Percentiles rank a stretch among this genome's conserved stretches.
These are phyloP conservation scores for Pichia heedii DNA, from an alignment of 805 yeast species.

Conservation along the genomic window DNA sequence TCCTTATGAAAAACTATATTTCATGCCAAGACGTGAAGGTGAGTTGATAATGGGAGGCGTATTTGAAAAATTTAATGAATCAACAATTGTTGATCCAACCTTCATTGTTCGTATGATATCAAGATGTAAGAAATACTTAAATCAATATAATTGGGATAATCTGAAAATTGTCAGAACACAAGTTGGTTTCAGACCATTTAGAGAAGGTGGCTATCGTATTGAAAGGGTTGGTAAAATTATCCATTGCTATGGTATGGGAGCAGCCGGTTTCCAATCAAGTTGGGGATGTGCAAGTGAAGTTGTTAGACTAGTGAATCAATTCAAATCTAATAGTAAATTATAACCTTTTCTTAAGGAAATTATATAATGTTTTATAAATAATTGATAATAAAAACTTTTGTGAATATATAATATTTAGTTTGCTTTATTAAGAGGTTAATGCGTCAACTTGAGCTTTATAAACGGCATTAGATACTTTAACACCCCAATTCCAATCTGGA, in stretches of 20 bases:
- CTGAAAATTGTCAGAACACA: conserved; percentile 41
- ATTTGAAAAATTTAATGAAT: conserved; percentile 15
- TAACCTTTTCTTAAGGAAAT: not conserved
- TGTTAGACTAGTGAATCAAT: conserved; percentile 5
- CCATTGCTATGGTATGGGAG: conserved; percentile 45
- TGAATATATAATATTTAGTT: not conserved
- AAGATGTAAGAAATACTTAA: conserved; percentile 36
- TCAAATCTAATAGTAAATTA: not conserved
- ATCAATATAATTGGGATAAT: conserved; percentile 26
- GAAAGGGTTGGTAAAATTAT: conserved; percentile 39
- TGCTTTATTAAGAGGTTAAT: not conserved
- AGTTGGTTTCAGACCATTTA: conserved; percentile 61
- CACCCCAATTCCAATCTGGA: conserved; percentile 30
- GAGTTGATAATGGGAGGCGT: conserved; percentile 58
- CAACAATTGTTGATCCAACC: conserved; percentile 29
- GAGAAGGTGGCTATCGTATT: conserved; percentile 50
- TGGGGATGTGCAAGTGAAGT: conserved; percentile 54
- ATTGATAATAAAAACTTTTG: not conserved
- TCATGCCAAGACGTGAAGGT: conserved; percentile 64
- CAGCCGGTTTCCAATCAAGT: conserved; percentile 42
- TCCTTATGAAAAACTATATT: conserved; percentile 39
- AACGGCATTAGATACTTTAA: conserved; percentile 26
- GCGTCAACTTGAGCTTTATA: conserved; percentile 13
- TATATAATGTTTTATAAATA: not conserved
- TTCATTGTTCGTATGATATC: conserved; percentile 38